Percentiles rank a stretch among this genome's conserved stretches.
Conservation (phyloP, 148 eudicot species). For the Bassia scoparia region DNA sequence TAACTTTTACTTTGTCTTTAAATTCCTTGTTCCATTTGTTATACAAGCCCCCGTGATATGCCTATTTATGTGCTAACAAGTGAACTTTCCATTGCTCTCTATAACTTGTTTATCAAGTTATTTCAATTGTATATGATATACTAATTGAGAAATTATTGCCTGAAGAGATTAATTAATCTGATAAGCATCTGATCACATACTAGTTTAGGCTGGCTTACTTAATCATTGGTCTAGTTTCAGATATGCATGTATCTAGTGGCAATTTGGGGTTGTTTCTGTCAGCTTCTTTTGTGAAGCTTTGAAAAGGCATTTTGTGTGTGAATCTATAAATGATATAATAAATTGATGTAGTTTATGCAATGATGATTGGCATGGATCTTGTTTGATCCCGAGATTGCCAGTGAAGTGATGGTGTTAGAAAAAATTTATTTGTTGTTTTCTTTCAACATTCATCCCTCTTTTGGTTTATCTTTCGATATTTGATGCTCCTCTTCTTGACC, state of each 20-base stretch:
- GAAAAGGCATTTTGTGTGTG: no score
- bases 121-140: neutral
- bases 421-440: neutral
- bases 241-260: no score
- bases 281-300: no score
- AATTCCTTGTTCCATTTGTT: neutral
- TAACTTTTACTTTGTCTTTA: slow-evolving; percentile 19
- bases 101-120: slow-evolving; percentile 1
- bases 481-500: slow-evolving; percentile 1
- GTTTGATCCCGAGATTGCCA: no score
- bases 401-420: no score
- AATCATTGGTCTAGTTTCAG: no score
- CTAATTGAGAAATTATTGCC: no score
- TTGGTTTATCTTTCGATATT: neutral
- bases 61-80: neutral
- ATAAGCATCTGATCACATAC: neutral
- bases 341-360: neutral
- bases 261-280: no score
- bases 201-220: neutral
- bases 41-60: neutral
- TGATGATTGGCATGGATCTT: neutral
- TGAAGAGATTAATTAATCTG: neutral
- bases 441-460: neutral
- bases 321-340: no score
- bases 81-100: neutral